Evolutionary conservation across 2,329 filamentous ascomycete genomes (phyloP).

Genomic region (Calonectria crousiana): DNA sequence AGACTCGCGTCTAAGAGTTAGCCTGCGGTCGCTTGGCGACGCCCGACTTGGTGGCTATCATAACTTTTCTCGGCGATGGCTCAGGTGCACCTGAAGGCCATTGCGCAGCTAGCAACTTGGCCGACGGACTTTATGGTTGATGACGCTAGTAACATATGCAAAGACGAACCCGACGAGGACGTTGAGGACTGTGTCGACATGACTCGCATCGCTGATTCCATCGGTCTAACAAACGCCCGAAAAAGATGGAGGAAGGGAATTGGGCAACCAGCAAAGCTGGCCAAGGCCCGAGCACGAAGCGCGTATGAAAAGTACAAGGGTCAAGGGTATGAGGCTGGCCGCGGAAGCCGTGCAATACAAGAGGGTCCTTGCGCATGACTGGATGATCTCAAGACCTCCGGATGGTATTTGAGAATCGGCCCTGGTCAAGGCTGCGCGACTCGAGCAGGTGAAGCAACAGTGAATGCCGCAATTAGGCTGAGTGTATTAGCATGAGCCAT

Average conservation of each 20-base stretch:
- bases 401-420: constrained; percentile 20
- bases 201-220: background rate
- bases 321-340: background rate
- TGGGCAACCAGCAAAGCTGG: constrained; percentile 1
- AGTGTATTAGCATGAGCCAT: background rate
- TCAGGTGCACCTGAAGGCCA: background rate
- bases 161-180: background rate
- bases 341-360: background rate
- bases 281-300: constrained; percentile 24
- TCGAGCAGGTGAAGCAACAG: background rate
- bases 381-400: constrained; percentile 34
- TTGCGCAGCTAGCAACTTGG: constrained; percentile 17
- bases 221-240: background rate
- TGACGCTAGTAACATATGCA: background rate
- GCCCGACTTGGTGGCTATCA: constrained; percentile 14
- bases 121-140: background rate
- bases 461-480: background rate
- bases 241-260: constrained; percentile 2
- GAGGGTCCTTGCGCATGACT: constrained; percentile 3
- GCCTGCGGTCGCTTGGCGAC: constrained; percentile 20
- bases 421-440: constrained; percentile 12
- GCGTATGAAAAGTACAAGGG: constrained; percentile 4
- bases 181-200: background rate
- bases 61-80: constrained; percentile 22
- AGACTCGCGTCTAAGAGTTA: constrained; percentile 11